Conservation (phyloP, 768 basidiomycete species). For the Podaxis sp. region DNA sequence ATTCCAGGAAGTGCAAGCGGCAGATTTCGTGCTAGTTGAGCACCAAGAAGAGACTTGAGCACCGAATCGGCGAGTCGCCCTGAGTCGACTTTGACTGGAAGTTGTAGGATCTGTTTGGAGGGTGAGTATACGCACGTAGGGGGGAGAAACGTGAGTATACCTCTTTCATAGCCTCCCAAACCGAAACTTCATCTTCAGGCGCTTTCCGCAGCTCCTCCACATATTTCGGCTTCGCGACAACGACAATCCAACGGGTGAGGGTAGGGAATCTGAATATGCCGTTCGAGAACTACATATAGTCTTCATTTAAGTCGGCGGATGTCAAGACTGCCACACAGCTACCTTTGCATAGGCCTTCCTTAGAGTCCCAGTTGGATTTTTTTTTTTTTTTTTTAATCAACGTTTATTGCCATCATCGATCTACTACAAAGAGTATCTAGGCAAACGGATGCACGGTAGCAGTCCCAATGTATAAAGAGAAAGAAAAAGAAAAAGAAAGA, state of each 20-base stretch:
- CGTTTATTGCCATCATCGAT: no score
- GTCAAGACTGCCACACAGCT: neutral
- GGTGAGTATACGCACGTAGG: neutral
- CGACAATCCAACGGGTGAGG: slow-evolving; percentile 34
- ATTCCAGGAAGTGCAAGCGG: neutral
- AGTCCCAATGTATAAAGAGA: no score
- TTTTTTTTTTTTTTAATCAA: no score
- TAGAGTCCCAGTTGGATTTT: no score
- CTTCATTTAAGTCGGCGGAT: neutral
- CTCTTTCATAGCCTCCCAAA: slow-evolving; percentile 28
- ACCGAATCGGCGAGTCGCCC: neutral
- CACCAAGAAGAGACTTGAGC: slow-evolving; percentile 10
- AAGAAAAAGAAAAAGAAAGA: no score
- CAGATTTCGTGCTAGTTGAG: slow-evolving; percentile 8
- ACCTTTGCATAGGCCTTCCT: slow-evolving; percentile 1
- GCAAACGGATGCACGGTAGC: no score
- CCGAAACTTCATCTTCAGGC: slow-evolving; percentile 37
- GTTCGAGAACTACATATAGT: slow-evolving; percentile 20
- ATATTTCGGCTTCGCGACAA: slow-evolving; percentile 29
- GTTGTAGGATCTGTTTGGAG: slow-evolving; percentile 1
- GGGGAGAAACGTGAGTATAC: slow-evolving; percentile 21
- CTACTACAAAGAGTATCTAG: no score
- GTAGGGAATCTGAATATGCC: slow-evolving; percentile 26
- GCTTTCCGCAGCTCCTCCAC: slow-evolving; percentile 42
- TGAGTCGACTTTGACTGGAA: neutral